Conservation (phyloP, 2,329 filamentous ascomycete genomes). For the Penicillium sp. region DNA sequence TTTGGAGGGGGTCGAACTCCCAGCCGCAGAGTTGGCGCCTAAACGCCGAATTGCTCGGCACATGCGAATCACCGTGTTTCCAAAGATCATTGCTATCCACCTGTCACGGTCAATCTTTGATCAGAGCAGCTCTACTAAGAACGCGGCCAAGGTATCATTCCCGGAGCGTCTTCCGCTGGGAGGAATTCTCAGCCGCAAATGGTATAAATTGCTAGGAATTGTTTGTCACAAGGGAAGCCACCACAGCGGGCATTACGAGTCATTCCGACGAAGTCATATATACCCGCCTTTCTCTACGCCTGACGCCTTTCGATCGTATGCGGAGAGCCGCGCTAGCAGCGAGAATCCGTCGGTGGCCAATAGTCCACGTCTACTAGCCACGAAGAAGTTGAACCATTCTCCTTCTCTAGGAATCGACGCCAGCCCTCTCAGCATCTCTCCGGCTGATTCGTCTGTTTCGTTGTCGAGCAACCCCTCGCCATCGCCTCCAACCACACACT, state of each 20-base stretch:
- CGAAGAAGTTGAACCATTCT: conserved; percentile 23
- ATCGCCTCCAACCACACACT: conserved; percentile 15
- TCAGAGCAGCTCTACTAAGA: conserved; percentile 76
- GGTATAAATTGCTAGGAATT: conserved; percentile 78
- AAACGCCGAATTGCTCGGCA: conserved; percentile 82
- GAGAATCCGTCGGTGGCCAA: conserved; percentile 48
- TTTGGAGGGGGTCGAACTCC: conserved; percentile 68
- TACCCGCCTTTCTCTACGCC: conserved; percentile 78
- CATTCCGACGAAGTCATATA: conserved; percentile 81
- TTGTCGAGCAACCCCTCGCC: conserved; percentile 25
- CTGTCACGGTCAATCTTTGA: conserved; percentile 92
- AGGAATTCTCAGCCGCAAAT: conserved; percentile 69
- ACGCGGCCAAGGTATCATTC: conserved; percentile 89
- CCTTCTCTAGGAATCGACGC: conserved; percentile 22
- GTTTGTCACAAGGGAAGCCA: conserved; percentile 96
- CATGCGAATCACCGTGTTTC: conserved; percentile 80
- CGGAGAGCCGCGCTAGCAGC: conserved; percentile 58
- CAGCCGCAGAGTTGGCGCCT: conserved; percentile 69
- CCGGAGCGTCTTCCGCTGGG: conserved; percentile 83
- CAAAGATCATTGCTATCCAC: conserved; percentile 86
- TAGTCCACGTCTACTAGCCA: conserved; percentile 45
- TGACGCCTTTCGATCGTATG: conserved; percentile 70
- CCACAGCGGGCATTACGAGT: conserved; percentile 95
- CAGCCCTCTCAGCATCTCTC: conserved; percentile 27
- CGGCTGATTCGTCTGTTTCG: conserved; percentile 32